Base-by-base conservation (phyloP, 2,329 filamentous ascomycete genomes). In the Cladophialophora exuberans region DNA sequence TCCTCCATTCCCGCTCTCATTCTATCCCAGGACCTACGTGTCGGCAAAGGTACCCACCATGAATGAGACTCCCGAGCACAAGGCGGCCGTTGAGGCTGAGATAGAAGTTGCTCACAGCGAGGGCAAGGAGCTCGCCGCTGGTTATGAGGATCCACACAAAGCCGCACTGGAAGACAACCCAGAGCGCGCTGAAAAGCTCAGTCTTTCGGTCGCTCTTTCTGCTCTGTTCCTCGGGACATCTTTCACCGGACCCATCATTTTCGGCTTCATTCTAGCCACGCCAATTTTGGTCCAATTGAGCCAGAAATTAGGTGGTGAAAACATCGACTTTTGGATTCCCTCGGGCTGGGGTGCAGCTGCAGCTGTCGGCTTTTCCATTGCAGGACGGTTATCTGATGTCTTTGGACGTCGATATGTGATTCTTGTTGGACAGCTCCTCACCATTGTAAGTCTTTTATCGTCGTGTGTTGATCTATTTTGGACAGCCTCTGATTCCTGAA, bases 371-470 rank as follows among this genome's bases (percentile, higher is more conserved):
- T 60, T 54, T 20, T 54, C 57, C 5, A 49, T 60, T 23, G 57
- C 55, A 48, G 57, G 57, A 36, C 50, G 54, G 22, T 36, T 60
- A 11, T 57, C 57, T 4, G 57, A 60, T n/a, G 31, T 60, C 17
- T 57, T 60, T 30, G 57, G 57, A 20, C 54, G 57, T 17, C 46
- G 55, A 54, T 54, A 57, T 52, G 55, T 60, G 22, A 60, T 57
- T 15, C 54, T 60, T 18, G 50, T 53, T n/a, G 57, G 57, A 13
- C 57, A 57, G 17, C 25, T 60, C 4, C 51, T 60, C 11, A 60
- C 57, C 10, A 39, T 59, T 22, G 47, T 51, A 51, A 31, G 47
- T 51, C 13, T 4, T 17, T 26, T n/a, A 7, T 6, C 5, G 1
- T 25, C 10, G 9, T 15, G 39, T 13, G n/a, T 22, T 5, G 5